phyloP scores from a whole-genome alignment of 2,329 filamentous ascomycete genomes.

The Hyphodiscus sp. region DNA sequence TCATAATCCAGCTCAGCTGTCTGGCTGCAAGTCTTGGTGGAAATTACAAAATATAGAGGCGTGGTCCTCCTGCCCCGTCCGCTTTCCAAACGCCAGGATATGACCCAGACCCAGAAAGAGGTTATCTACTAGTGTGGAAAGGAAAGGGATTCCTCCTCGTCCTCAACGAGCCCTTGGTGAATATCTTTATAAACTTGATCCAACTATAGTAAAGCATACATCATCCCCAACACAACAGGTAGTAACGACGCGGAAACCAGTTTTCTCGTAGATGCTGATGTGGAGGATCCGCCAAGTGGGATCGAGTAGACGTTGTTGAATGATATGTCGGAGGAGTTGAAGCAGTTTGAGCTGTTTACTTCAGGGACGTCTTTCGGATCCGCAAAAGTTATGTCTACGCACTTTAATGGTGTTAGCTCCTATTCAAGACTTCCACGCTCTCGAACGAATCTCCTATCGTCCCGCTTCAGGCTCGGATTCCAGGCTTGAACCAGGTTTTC shows the following conservation, averaged over 20 bases:
- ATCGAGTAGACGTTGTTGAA: constrained; percentile 58
- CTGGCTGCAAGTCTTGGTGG: neutral
- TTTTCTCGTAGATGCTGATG: constrained; percentile 38
- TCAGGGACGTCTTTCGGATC: constrained; percentile 69
- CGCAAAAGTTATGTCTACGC: constrained; percentile 89
- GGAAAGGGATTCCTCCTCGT: neutral
- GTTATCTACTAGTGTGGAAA: constrained; percentile 3
- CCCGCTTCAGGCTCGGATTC: too few relatives aligned
- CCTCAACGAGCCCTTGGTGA: too few relatives aligned
- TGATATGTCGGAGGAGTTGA: constrained; percentile 52
- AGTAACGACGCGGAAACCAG: constrained; percentile 4
- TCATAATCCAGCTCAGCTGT: neutral
- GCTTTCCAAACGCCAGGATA: neutral
- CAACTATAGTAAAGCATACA: constrained; percentile 4
- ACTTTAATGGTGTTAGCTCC: constrained; percentile 44
- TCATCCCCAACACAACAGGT: neutral
- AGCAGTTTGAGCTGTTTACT: constrained; percentile 80
- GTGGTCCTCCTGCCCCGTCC: neutral
- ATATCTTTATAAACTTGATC: too few relatives aligned
- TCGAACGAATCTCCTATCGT: too few relatives aligned
- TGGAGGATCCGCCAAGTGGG: constrained; percentile 26
- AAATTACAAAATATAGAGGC: neutral
- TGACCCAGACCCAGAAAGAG: neutral
- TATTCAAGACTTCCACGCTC: neutral
- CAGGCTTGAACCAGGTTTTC: neutral